phyloP scores from a whole-genome alignment of 2,329 filamentous ascomycete genomes.

The Parastagonospora avenae region DNA sequence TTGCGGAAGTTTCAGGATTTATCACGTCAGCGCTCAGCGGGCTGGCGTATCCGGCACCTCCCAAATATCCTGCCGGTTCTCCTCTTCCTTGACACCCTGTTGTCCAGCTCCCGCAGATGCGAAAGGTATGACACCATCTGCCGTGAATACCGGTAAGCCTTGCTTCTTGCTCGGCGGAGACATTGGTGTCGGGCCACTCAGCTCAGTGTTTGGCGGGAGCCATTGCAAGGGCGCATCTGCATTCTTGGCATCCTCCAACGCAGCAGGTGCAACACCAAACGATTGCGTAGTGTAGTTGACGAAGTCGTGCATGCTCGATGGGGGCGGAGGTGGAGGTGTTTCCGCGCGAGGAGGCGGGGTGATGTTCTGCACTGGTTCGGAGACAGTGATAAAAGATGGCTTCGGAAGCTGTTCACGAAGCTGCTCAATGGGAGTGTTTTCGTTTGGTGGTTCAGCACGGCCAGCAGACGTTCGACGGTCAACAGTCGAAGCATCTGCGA shows the following conservation, averaged over 20 bases:
- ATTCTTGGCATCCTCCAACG: background rate
- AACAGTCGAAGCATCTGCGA: background rate
- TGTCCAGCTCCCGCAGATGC: conserved; percentile 16
- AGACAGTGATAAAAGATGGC: conserved; percentile 34
- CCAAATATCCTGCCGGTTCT: conserved; percentile 45
- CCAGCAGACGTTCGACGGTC: conserved; percentile 24
- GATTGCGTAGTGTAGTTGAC: conserved; percentile 36
- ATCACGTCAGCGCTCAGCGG: conserved; percentile 13
- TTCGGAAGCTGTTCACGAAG: conserved; percentile 44
- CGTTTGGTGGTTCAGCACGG: conserved; percentile 35
- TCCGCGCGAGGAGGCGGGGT: conserved; percentile 42
- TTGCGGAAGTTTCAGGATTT: background rate
- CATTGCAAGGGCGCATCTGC: conserved; percentile 34
- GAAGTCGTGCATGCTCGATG: conserved; percentile 38
- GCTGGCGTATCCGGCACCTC: conserved; percentile 54
- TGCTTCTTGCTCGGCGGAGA: conserved; percentile 45
- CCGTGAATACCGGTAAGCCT: conserved; percentile 57
- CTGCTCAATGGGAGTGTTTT: conserved; percentile 43
- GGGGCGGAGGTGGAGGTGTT: conserved; percentile 46
- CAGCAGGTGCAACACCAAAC: conserved; percentile 14
- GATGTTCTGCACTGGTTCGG: conserved; percentile 22
- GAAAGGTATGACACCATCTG: conserved; percentile 46
- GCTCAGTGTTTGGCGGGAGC: conserved; percentile 37
- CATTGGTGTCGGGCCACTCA: conserved; percentile 18
- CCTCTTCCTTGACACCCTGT: conserved; percentile 10